Evolutionary conservation across 805 yeast species (phyloP).

Genomic region (Kodamaea lidongshanica): DNA sequence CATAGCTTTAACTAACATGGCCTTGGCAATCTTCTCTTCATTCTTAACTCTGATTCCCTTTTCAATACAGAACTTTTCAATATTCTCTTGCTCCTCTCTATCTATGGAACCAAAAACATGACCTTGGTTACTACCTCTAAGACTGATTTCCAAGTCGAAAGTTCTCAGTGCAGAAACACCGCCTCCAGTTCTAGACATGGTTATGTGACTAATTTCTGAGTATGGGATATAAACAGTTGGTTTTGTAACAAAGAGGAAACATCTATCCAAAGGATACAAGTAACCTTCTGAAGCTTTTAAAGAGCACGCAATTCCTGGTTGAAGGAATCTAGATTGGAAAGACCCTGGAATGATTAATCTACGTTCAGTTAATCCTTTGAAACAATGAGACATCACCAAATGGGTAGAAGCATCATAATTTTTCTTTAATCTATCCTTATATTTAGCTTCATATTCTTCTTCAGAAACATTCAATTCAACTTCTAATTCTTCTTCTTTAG

Average conservation of each 20-base stretch:
- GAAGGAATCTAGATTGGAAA: slow-evolving; percentile 66
- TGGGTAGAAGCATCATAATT: slow-evolving; percentile 80
- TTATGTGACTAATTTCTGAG: slow-evolving; percentile 67
- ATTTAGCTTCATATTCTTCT: slow-evolving; percentile 69
- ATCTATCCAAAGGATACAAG: slow-evolving; percentile 85
- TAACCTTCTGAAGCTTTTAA: slow-evolving; percentile 94
- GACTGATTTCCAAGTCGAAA: slow-evolving; percentile 78
- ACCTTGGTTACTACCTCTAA: slow-evolving; percentile 56
- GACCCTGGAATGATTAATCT: slow-evolving; percentile 81
- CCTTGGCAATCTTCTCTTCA: slow-evolving; percentile 84
- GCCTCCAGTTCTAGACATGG: slow-evolving; percentile 81
- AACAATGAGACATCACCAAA: slow-evolving; percentile 78
- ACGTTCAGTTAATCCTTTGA: slow-evolving; percentile 85
- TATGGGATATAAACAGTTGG: slow-evolving; percentile 90
- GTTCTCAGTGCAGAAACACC: slow-evolving; percentile 78
- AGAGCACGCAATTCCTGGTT: slow-evolving; percentile 86
- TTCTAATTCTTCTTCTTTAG: slow-evolving; percentile 85
- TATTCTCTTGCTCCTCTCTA: slow-evolving; percentile 77
- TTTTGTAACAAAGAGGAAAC: slow-evolving; percentile 84
- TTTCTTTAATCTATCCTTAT: slow-evolving; percentile 67
- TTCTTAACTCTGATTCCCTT: slow-evolving; percentile 78
- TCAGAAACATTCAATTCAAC: slow-evolving; percentile 82
- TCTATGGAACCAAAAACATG: slow-evolving; percentile 85
- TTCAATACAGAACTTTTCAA: slow-evolving; percentile 70
- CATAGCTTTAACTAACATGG: slow-evolving; percentile 69